Evolutionary conservation across 306 rosid genomes (phyloP), one percentile per base, ranked within the genome.

Genomic region (Luffa acutangula): DNA sequence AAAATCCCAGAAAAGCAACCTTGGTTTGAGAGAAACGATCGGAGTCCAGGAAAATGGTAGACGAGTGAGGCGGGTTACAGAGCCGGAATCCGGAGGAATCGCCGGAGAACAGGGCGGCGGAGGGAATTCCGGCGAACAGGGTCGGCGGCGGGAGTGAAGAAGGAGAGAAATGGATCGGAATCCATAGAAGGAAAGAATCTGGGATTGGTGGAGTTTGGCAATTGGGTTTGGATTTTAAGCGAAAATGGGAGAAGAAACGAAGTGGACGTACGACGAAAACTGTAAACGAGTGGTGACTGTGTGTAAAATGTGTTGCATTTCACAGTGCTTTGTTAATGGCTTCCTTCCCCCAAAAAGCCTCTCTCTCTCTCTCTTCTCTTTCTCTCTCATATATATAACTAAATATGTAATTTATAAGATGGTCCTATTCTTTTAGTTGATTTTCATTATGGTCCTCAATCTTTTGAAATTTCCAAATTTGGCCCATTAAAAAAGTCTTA

Each of bases 1-100:
- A n/a, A 72, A n/a, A 53, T 37, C 76, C 66, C n/a, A 53, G 43
- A 82, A 9, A 62, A 34, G 69, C 81, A 80, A 92, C 97, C 93
- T 87, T 87, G 88, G 54, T 65, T 21, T 37, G 36, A 41, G 60
- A 77, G 81, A 56, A 67, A 73, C 14, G 9, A 69, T 3, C 66
- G 80, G 6, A 66, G 14, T 41, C 48, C 48, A 66, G 7, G 33
- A 34, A 36, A 78, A 63, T 57, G 53, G 73, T 67, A 31, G 73
- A 37, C 34, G 60, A 64, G 78, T 31, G 54, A 42, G 41, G 57
- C 20, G 54, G 71, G 81, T 87, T 20, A 86, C 76, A 84, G 49
- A 81, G 85, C 77, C 6, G 80, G 83, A 83, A 83, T 78, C 78
- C 41, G 84, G 85, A 46, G 79, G 21, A 81, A 60, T 54, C 10